These are phyloP conservation scores for Aspergillus sp. DNA, from an alignment of 2,329 filamentous ascomycete species.

Conservation along the genomic window DNA sequence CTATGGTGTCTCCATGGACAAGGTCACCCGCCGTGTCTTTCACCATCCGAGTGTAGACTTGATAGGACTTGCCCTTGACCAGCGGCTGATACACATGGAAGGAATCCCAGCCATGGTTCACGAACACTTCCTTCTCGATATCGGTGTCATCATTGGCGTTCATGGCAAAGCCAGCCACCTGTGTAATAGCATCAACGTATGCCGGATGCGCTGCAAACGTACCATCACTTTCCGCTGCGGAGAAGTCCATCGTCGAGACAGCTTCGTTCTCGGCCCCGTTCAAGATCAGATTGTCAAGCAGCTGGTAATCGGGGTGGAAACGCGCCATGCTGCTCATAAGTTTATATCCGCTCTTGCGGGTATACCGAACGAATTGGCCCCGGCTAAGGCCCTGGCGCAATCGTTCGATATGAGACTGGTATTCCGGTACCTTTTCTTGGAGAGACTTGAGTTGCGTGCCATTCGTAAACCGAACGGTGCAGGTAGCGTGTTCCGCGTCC, in stretches of 20 bases:
- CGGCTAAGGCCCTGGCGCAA: conserved; percentile 23
- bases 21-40: no score
- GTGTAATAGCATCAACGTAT: conserved; percentile 15
- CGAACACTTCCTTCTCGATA: neutral
- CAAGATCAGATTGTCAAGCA: conserved; percentile 50
- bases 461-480: no score
- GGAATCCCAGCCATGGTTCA: neutral
- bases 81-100: no score
- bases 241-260: conserved; percentile 46
- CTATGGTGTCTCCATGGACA: no score
- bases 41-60: no score
- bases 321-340: conserved; percentile 52
- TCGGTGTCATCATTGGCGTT: conserved; percentile 8
- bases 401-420: no score
- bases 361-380: conserved; percentile 62
- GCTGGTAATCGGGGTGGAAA: conserved; percentile 48
- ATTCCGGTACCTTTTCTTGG: no score
- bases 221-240: conserved; percentile 47
- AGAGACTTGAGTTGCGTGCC: no score
- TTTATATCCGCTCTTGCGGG: conserved; percentile 70
- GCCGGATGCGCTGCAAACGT: conserved; percentile 51
- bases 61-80: no score
- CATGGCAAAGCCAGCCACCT: conserved; percentile 18
- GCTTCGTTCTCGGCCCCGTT: conserved; percentile 48
- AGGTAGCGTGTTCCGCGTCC: no score